Evolutionary conservation across 176 grass and related monocot species (phyloP), one percentile per base, ranked within the genome.

Genomic region (Triticum turgidum): DNA sequence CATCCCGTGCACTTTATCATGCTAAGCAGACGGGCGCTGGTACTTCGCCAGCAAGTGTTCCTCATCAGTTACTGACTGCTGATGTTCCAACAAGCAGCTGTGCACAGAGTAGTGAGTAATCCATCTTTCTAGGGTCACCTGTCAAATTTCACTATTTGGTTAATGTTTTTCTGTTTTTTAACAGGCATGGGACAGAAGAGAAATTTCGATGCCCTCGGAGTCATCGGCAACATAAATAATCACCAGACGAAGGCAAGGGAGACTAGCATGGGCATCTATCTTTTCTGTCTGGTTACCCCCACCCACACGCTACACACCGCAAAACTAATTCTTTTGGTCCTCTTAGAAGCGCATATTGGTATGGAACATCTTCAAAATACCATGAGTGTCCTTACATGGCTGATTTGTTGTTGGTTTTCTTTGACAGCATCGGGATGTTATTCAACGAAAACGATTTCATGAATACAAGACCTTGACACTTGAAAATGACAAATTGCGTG

Each of bases 401-500:
- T 80, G 22, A 21, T 87, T 80, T 80, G 25, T 80, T 87, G 33
- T 62, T 80, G 61, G 42, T 49, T 38, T 66, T 76, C 42, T 52
- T 87, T 61, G 33, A 67, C 47, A 84, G 77, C 15, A 47, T 18
- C 75, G 52, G 42, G 68, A 66, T 76, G 80, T 75, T 90, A 67
- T 80, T 65, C 89, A 92, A 85, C 77, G 61, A 9, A 95, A 92
- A 73, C 77, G 70, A 63, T 87, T 81, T 41, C 78, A 87, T 38
- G 89, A 90, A 81, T 69, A 86, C 78, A 91, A 70, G 73, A 87
- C 80, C 14, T 81, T 95, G 77, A 82, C 89, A 27, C 61, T 95
- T 81, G 89, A 92, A 86, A 98, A 95, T 72, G 92, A 90, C 61
- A 98, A 82, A 77, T 77, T 98, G 68, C 89, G 14, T 37, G 77